phyloP scores from a whole-genome alignment of 805 yeast genomes.

The Candida bentonensis region DNA sequence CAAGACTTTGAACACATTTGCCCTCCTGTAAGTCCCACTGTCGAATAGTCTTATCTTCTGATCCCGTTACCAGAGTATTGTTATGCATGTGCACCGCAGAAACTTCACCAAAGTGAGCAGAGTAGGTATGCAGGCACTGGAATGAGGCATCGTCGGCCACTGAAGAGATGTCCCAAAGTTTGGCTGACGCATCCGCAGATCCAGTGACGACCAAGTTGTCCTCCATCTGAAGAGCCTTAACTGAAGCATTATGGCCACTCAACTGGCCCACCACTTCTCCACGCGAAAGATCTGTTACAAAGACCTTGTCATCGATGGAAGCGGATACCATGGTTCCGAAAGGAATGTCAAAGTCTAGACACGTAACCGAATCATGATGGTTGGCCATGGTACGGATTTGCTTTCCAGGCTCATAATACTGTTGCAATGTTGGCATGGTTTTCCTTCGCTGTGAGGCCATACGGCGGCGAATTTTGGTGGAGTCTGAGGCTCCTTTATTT shows the following conservation, averaged over 20 bases:
- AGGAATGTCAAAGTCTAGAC: constrained; percentile 58
- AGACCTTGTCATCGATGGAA: constrained; percentile 59
- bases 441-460: constrained; percentile 25
- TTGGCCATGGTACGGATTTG: constrained; percentile 35
- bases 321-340: constrained; percentile 70
- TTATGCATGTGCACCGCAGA: constrained; percentile 46
- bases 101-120: constrained; percentile 53
- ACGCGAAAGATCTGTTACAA: constrained; percentile 69
- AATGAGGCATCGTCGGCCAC: constrained; percentile 6
- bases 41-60: constrained; percentile 55
- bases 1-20: constrained; percentile 54
- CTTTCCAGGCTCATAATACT: constrained; percentile 47
- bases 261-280: constrained; percentile 36
- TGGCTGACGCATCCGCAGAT: constrained; percentile 47
- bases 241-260: constrained; percentile 48
- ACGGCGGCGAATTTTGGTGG: not conserved
- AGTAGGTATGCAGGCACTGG: constrained; percentile 34
- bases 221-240: constrained; percentile 45
- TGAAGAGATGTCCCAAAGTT: constrained; percentile 41
- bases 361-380: constrained; percentile 38
- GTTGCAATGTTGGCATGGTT: constrained; percentile 50
- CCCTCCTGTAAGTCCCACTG: constrained; percentile 65
- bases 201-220: constrained; percentile 39
- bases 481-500: constrained; percentile 9
- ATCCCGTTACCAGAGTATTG: constrained; percentile 48